These are phyloP conservation scores for Lasiosphaeria ovina DNA, from an alignment of 495 filamentous ascomycete genomes.

Conservation along the genomic window DNA sequence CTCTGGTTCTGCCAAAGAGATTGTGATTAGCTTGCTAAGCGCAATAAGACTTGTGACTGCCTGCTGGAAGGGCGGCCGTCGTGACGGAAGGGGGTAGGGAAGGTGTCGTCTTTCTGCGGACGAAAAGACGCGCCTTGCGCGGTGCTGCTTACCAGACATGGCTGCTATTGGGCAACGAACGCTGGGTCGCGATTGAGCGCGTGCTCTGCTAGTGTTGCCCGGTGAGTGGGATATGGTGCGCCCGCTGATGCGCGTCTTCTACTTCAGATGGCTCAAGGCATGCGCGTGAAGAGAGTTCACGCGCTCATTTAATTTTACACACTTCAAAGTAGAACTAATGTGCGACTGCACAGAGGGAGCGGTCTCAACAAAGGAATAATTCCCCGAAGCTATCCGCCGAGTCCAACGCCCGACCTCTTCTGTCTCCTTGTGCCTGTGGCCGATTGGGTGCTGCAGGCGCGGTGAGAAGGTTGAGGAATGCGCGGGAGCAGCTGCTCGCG, in stretches of 20 bases:
- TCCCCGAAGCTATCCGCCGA: constrained; percentile 14
- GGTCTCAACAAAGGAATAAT: constrained; percentile 5
- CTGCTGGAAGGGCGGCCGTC: no score
- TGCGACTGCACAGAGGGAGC: constrained; percentile 9
- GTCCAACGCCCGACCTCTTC: not conserved
- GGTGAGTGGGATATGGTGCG: not conserved
- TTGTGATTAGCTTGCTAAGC: constrained; percentile 22
- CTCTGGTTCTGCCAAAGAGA: constrained; percentile 56
- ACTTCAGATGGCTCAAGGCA: constrained; percentile 34
- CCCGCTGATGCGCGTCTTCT: constrained; percentile 17
- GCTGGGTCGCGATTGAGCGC: constrained; percentile 6
- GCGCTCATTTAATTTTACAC: constrained; percentile 34
- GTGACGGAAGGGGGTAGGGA: constrained; percentile 6
- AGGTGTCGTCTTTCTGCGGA: constrained; percentile 6
- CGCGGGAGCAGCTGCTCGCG: constrained; percentile 2
- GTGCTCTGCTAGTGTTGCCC: constrained; percentile 10
- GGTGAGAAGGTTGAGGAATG: not conserved
- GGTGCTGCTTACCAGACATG: constrained; percentile 35
- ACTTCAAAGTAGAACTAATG: constrained; percentile 19
- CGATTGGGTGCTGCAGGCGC: not conserved
- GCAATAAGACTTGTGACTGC: not conserved
- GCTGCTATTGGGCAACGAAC: constrained; percentile 7
- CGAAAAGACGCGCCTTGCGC: constrained; percentile 9
- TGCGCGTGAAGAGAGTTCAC: constrained; percentile 31
- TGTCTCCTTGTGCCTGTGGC: not conserved